phyloP scores from a whole-genome alignment of 106 monocot species.

The Dioscorea dumetorum region DNA sequence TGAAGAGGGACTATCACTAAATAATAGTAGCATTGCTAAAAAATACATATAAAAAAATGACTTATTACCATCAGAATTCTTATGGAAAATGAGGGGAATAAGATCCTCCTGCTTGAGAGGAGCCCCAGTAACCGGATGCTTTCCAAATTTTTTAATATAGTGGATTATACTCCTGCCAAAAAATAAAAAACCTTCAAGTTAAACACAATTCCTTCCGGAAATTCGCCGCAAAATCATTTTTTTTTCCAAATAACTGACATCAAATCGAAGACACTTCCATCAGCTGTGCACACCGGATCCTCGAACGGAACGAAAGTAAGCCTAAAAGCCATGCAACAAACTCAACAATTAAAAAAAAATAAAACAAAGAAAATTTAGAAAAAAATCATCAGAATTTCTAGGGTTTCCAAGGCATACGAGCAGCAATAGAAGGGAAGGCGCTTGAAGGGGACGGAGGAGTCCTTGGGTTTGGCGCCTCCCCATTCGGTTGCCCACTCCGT shows the following conservation, averaged over 20 bases:
- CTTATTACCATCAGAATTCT: slow-evolving; percentile 56
- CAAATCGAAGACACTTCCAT: slow-evolving; percentile 90
- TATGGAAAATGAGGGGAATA: slow-evolving; percentile 62
- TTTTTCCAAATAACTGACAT: slow-evolving; percentile 39
- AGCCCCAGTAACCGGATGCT: slow-evolving; percentile 62
- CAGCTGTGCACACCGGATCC: slow-evolving; percentile 84
- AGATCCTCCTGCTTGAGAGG: slow-evolving; percentile 48
- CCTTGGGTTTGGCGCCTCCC: slow-evolving; percentile 94
- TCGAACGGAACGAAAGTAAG: slow-evolving; percentile 82
- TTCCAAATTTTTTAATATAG: slow-evolving; percentile 63
- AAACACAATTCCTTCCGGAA: neutral
- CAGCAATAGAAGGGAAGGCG: slow-evolving; percentile 99
- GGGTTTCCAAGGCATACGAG: slow-evolving; percentile 39
- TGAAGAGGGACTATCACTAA: too few relatives aligned
- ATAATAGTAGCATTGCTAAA: too few relatives aligned
- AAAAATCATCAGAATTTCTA: neutral
- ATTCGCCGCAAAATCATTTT: neutral
- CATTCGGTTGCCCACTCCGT: slow-evolving; percentile 99
- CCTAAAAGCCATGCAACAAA: slow-evolving; percentile 17
- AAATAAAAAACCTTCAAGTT: neutral
- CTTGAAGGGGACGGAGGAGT: slow-evolving; percentile 66
- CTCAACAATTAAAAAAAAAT: neutral
- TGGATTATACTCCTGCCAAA: slow-evolving; percentile 62
- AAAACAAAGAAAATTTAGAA: slow-evolving; percentile 5
- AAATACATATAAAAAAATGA: slow-evolving; percentile 3